Base-by-base conservation (phyloP, 129 eudicot species). In the Kitagawia praeruptora region DNA sequence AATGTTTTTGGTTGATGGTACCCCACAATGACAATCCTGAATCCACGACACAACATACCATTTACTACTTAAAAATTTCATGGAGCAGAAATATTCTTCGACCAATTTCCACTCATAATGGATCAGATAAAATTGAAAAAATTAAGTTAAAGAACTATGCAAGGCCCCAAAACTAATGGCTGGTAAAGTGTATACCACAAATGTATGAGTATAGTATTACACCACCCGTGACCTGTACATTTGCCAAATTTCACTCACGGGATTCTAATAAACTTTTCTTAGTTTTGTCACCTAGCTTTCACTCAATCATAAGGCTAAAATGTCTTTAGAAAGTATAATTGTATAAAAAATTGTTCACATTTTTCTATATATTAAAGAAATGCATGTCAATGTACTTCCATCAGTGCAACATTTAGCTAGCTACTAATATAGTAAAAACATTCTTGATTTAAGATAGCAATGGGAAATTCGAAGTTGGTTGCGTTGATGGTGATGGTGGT, bases 181-280 rank as follows among this genome's bases (percentile, higher is more conserved):
- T 40, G 25, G 1, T 34, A 18, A 9, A 18, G 4, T 39, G 0
- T 39, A 8, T 18, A 39, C 75, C 46, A 37, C n/a, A 70, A 1
- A 70, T 31, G 3, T 64, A 58, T 19, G 49, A 10, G 75, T 14
- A n/a, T 81, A 80, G n/a, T n/a, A n/a, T n/a, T n/a, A 34, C 23
- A 15, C 39, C 81, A 53, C 83, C 87, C 86, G 86, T 85, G 89
- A 82, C 78, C 67, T 77, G 41, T n/a, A 70, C 47, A 37, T 37
- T 6, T 61, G 10, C 37, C 69, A 61, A n/a, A n/a, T 61, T 34
- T 10, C 34, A 61, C 0, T 61, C 69, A 61, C 69, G 69, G 66
- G 69, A 25, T n/a, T 61, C 69, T 25, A 61, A n/a, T 70, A 15
- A 16, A 13, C 12, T 37, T 39, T 3, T 34, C 2, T 34, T 58